phyloP scores from a whole-genome alignment of 495 filamentous ascomycete species.

The Rhizodiscina lignyota region DNA sequence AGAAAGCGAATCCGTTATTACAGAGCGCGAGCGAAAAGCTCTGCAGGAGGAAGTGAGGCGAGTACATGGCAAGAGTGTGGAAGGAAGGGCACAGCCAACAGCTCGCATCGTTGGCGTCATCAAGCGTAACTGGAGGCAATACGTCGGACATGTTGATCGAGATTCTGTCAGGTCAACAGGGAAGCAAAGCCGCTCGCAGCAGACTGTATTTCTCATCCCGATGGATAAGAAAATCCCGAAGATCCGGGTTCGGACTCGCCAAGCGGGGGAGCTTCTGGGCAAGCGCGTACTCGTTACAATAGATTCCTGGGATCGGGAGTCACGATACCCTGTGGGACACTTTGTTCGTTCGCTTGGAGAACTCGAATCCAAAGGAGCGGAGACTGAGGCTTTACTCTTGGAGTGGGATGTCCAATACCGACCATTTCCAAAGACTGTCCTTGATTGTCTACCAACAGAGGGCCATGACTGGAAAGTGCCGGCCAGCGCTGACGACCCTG shows the following conservation, averaged over 20 bases:
- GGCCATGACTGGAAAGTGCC: constrained; percentile 94
- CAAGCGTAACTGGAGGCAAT: constrained; percentile 94
- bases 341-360: constrained; percentile 88
- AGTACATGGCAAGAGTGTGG: constrained; percentile 58
- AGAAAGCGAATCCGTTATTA: constrained; percentile 55
- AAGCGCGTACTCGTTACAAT: constrained; percentile 91
- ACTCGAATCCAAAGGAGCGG: constrained; percentile 83
- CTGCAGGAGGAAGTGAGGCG: constrained; percentile 82
- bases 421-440: constrained; percentile 85
- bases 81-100: constrained; percentile 76
- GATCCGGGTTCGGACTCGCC: constrained; percentile 79
- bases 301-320: constrained; percentile 86
- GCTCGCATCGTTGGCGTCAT: constrained; percentile 83
- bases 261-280: constrained; percentile 71
- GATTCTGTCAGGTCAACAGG: constrained; percentile 57
- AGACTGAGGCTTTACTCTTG: constrained; percentile 85
- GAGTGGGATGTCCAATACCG: constrained; percentile 97
- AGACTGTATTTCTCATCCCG: constrained; percentile 83
- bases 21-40: constrained; percentile 68
- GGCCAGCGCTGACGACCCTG: constrained; percentile 50
- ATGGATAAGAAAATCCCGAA: constrained; percentile 98
- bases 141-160: constrained; percentile 86
- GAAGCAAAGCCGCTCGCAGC: constrained; percentile 62
- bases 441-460: constrained; percentile 82
- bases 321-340: constrained; percentile 81